A percentile compares a stretch with the other conserved stretches of the same genome.
Conservation (phyloP, 2,329 filamentous ascomycete species). For the Xylaria multiplex region DNA sequence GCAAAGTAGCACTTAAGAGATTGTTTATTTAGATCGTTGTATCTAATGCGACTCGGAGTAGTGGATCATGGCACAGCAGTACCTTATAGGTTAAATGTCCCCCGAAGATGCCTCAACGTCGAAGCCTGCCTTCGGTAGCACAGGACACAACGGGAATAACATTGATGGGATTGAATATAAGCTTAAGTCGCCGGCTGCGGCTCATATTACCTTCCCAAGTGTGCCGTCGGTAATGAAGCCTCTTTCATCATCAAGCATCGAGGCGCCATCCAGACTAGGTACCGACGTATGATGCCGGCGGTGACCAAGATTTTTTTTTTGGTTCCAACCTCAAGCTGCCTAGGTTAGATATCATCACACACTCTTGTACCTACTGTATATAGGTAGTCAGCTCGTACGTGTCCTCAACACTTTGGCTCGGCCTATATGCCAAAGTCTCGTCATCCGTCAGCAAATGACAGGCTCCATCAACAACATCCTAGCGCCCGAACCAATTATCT, state of each 20-base stretch:
- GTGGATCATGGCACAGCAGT: too few relatives aligned
- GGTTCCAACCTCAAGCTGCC: neutral
- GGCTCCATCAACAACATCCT: neutral
- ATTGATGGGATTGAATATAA: neutral
- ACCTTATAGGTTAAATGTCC: neutral
- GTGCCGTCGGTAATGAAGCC: conserved; percentile 16
- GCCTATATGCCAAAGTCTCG: conserved; percentile 8
- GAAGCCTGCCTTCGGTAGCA: neutral
- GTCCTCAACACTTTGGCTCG: conserved; percentile 10
- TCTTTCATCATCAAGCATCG: conserved; percentile 29
- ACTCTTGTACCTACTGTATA: conserved; percentile 15
- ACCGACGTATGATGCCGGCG: too few relatives aligned
- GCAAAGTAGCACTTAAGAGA: too few relatives aligned
- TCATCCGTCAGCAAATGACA: conserved; percentile 12
- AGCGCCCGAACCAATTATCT: neutral
- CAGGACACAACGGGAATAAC: neutral
- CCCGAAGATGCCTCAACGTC: neutral
- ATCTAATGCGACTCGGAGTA: too few relatives aligned
- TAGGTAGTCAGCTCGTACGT: conserved; percentile 11
- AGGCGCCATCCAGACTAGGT: neutral
- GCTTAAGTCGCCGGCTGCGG: too few relatives aligned
- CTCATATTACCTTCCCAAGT: neutral
- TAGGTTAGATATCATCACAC: conserved; percentile 1
- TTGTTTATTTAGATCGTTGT: too few relatives aligned
- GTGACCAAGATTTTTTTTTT: conserved; percentile 13